A percentile compares a stretch with the other conserved stretches of the same genome.
Evolutionary conservation across 441 rosid species (phyloP).

Genomic region (Jatropha multifida): DNA sequence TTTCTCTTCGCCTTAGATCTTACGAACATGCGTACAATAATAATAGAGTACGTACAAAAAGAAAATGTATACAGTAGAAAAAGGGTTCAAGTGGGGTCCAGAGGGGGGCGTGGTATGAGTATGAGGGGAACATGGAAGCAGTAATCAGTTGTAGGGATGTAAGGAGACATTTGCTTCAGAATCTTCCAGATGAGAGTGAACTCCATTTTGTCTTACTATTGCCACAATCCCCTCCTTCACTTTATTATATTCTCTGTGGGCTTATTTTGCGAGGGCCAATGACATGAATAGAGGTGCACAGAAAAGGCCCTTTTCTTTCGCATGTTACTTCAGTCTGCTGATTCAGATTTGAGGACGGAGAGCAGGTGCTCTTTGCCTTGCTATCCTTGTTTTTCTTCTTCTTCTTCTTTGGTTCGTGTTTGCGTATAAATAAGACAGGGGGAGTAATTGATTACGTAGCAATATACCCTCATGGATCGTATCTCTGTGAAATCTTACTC

Average conservation of each 20-base stretch:
- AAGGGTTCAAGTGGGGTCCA: constrained; percentile 20
- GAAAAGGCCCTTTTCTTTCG: constrained; percentile 7
- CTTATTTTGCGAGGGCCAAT: constrained; percentile 17
- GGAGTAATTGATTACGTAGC: no score
- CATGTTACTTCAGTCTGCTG: neutral
- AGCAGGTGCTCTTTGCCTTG: no score
- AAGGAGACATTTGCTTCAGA: constrained; percentile 56
- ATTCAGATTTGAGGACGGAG: neutral
- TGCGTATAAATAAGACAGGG: no score
- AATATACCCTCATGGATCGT: no score
- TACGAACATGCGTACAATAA: neutral
- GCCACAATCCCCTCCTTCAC: no score
- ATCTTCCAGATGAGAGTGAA: constrained; percentile 22
- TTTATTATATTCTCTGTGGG: neutral
- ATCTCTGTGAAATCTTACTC: no score
- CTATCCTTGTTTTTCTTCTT: no score
- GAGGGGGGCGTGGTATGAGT: constrained; percentile 55
- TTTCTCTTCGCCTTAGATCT: neutral
- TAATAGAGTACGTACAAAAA: neutral
- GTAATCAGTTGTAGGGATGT: constrained; percentile 55
- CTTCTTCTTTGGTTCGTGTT: no score
- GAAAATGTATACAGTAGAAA: neutral
- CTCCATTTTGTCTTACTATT: constrained; percentile 33
- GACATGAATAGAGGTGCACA: neutral
- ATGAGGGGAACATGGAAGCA: constrained; percentile 53